Evolutionary conservation across 176 grass and related monocot genomes (phyloP), one percentile per base, ranked within the genome.

Genomic region (Microstegium vimineum): DNA sequence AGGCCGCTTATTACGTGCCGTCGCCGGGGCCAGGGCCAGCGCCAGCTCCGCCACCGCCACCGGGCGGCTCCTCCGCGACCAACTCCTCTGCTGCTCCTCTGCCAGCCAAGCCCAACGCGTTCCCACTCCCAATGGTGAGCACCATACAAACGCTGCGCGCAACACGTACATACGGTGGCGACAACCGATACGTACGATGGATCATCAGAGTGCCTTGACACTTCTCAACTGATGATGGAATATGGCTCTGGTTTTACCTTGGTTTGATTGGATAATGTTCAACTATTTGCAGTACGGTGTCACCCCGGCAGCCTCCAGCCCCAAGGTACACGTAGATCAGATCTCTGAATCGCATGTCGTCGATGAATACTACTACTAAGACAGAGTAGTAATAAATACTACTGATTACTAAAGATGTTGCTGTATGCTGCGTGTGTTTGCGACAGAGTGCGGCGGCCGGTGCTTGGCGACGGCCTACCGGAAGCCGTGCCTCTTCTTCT

Each of bases 401-500:
- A n/a, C n/a, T n/a, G 37, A n/a, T 11, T 25, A 23, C 66, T 12
- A n/a, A 45, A 4, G 10, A 18, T 10, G 23, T 62, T 15, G 25
- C 26, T 6, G 23, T n/a, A n/a, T 30, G 60, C 59, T 62, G 59
- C 8, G 43, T 73, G 40, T 73, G 28, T 22, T 35, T 26, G 9
- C 9, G 0, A n/a, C 78, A 95, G 90, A 92, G 17, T 88, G 87
- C 83, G 75, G 65, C 13, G 73, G 74, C 14, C 49, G 82, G 43
- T 92, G 94, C 83, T 89, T 86, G 47, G 83, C 86, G 62, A 96
- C 90, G 41, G 85, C 88, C 66, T 92, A 96, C 88, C 83, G 83
- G 88, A 96, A 96, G 86, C 94, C 94, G n/a, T 93, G 90, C 76
- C 20, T 93, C 83, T 89, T 91, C 88, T 93, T 93, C 80, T 96